Percentiles rank a stretch among this genome's conserved stretches.
Conservation (phyloP, 2,329 filamentous ascomycete genomes). For the Xenoacremonium recifei region DNA sequence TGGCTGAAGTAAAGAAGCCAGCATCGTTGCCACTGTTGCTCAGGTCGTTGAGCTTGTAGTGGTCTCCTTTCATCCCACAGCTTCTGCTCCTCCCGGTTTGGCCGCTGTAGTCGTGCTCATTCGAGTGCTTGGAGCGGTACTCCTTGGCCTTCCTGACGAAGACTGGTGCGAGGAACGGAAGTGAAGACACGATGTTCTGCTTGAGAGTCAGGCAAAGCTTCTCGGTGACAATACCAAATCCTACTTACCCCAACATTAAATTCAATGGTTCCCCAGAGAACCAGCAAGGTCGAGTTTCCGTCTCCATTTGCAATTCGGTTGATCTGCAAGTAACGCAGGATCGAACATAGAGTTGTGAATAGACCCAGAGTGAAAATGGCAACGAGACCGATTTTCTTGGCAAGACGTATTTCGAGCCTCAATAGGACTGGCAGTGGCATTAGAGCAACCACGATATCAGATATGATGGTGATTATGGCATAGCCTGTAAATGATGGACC, state of each 20-base stretch:
- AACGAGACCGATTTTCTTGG: constrained; percentile 50
- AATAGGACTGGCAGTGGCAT: constrained; percentile 50
- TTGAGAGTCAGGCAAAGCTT: background rate
- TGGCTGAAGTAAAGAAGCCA: constrained; percentile 25
- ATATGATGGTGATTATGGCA: constrained; percentile 50
- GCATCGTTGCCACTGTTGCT: constrained; percentile 29
- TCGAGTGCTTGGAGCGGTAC: constrained; percentile 39
- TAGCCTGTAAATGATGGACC: constrained; percentile 51
- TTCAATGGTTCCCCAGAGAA: constrained; percentile 57
- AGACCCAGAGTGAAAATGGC: constrained; percentile 52
- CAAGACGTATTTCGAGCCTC: constrained; percentile 44
- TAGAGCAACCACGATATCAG: constrained; percentile 48
- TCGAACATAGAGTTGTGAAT: constrained; percentile 54
- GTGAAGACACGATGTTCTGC: constrained; percentile 46
- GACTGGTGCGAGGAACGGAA: constrained; percentile 44
- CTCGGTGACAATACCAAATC: too few species aligned
- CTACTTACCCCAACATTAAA: constrained; percentile 54
- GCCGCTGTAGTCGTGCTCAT: constrained; percentile 30
- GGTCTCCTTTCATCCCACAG: constrained; percentile 27
- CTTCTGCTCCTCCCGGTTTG: constrained; percentile 20
- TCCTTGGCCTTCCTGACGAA: constrained; percentile 41
- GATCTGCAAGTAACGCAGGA: constrained; percentile 52
- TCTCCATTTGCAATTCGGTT: constrained; percentile 47
- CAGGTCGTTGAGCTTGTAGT: constrained; percentile 39
- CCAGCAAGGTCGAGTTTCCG: constrained; percentile 54